A percentile compares a stretch with the other conserved stretches of the same genome.
Evolutionary conservation across 257 asterid genomes (phyloP).

Genomic region (Orobanche coerulescens): DNA sequence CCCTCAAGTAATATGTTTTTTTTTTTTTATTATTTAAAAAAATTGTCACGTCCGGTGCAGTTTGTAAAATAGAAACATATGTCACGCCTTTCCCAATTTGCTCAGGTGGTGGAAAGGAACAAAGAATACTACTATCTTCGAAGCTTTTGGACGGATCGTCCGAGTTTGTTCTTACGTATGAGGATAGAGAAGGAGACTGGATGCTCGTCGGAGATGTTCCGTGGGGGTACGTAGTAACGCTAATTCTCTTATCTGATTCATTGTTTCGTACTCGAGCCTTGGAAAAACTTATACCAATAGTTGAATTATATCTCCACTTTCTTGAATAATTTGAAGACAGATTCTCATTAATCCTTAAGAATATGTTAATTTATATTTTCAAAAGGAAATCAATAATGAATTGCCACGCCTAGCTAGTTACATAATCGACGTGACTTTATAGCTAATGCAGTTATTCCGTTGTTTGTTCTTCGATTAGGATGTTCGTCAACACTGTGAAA

Average conservation of each 20-base stretch:
- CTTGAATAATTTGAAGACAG: neutral
- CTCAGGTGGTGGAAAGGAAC: slow-evolving; percentile 52
- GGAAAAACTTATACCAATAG: neutral
- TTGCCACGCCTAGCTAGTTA: too few species aligned
- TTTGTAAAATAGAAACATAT: neutral
- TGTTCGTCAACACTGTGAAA: slow-evolving; percentile 72
- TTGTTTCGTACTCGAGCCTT: neutral
- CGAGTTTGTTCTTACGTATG: slow-evolving; percentile 70
- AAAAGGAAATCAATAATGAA: too few species aligned
- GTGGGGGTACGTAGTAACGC: slow-evolving; percentile 65
- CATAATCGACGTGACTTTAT: too few species aligned
- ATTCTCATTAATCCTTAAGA: too few species aligned
- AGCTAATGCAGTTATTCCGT: neutral
- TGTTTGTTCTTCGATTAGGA: slow-evolving; percentile 33
- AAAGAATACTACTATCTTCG: slow-evolving; percentile 27
- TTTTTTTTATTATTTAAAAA: too few species aligned
- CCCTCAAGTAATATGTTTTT: neutral
- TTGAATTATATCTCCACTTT: neutral
- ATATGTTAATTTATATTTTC: too few species aligned
- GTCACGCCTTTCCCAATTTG: neutral
- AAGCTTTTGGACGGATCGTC: slow-evolving; percentile 78
- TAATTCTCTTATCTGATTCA: neutral
- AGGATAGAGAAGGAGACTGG: slow-evolving; percentile 89
- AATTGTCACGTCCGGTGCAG: too few species aligned
- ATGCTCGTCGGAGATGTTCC: slow-evolving; percentile 94